A percentile compares a stretch with the other conserved stretches of the same genome.
Conservation (phyloP, 139 green algal genomes). For the Haematococcus lacustris region DNA sequence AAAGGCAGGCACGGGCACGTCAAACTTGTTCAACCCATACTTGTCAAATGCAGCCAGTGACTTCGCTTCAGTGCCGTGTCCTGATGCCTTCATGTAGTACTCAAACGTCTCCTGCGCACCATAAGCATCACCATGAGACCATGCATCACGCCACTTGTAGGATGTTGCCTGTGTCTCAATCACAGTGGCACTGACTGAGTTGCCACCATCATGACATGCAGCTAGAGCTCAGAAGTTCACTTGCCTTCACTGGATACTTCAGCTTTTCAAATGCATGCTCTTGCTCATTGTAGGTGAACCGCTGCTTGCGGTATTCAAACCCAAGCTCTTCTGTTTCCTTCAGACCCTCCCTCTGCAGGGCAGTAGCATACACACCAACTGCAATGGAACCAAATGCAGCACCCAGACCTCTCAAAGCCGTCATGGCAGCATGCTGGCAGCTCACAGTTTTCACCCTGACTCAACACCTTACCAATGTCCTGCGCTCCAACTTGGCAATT, state of each 20-base stretch:
- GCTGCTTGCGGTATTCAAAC: conserved; percentile 75
- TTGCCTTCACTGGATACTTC: conserved; percentile 54
- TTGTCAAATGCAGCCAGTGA: conserved; percentile 39
- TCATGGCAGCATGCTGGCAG: neutral
- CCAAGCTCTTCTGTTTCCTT: conserved; percentile 42
- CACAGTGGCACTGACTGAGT: too few relatives aligned
- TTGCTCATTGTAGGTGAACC: conserved; percentile 55
- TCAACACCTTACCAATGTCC: conserved; percentile 29
- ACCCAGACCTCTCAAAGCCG: neutral
- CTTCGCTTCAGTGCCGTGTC: conserved; percentile 34
- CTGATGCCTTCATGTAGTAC: conserved; percentile 33
- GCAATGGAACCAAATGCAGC: neutral
- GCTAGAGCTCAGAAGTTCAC: neutral
- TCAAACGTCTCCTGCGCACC: conserved; percentile 60
- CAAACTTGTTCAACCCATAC: conserved; percentile 47
- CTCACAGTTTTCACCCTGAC: neutral
- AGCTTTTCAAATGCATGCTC: conserved; percentile 59
- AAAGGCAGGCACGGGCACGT: conserved; percentile 73
- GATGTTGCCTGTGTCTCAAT: neutral
- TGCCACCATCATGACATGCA: too few relatives aligned
- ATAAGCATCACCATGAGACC: too few relatives aligned
- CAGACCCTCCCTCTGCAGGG: conserved; percentile 22
- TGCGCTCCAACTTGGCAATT: conserved; percentile 50
- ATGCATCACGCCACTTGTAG: neutral
- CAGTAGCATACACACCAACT: neutral